Conservation (phyloP, 345 rosid species). For the Triadica sebifera region DNA sequence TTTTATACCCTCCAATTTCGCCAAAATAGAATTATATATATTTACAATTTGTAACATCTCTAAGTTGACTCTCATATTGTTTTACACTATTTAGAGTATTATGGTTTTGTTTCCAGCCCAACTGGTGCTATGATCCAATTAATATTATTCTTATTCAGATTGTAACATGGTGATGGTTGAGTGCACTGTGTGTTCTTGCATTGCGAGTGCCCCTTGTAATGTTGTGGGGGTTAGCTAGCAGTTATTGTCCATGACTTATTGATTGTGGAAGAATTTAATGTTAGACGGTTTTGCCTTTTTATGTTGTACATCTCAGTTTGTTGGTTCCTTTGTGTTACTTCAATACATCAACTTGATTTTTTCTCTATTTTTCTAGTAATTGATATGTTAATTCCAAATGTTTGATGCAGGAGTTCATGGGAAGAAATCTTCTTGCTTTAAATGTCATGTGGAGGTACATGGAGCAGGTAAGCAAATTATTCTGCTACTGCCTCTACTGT, state of each 20-base stretch:
- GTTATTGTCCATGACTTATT: not conserved
- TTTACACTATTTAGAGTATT: no score
- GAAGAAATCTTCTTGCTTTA: constrained; percentile 85
- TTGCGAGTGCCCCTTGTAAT: not conserved
- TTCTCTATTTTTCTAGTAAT: not conserved
- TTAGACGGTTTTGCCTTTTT: not conserved
- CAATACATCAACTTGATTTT: not conserved
- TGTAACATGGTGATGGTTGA: no score
- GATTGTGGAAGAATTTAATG: no score
- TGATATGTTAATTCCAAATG: constrained; percentile 6
- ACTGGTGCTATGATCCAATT: no score
- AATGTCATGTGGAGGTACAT: constrained; percentile 99
- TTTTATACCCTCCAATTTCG: no score
- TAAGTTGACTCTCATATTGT: no score
- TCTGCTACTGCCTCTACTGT: not conserved
- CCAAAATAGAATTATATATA: no score
- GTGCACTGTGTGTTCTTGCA: not conserved
- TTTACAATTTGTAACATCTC: no score
- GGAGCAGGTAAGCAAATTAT: constrained; percentile 63
- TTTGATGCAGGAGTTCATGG: constrained; percentile 88
- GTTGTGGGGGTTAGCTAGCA: not conserved
- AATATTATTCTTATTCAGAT: no score
- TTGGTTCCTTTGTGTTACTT: no score
- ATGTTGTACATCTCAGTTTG: not conserved
- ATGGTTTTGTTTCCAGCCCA: no score